phyloP scores from a whole-genome alignment of 2,329 filamentous ascomycete genomes.

The Aurifilum marmelostoma region DNA sequence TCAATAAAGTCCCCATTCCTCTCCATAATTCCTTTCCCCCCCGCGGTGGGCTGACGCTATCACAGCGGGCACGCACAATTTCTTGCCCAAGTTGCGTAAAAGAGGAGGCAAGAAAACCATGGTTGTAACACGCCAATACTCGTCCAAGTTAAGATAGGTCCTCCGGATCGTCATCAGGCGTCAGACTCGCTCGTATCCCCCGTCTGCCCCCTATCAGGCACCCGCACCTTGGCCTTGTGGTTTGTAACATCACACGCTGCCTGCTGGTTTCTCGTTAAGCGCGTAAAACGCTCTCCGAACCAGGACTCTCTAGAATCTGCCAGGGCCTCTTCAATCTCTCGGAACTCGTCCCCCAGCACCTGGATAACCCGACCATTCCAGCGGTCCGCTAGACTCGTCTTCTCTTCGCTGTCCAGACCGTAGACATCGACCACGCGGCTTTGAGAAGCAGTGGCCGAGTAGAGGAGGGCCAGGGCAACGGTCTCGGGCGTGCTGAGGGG shows the following conservation, averaged over 20 bases:
- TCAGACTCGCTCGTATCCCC: slow-evolving; percentile 12
- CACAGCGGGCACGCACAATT: neutral
- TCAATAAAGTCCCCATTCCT: neutral
- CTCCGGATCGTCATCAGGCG: neutral
- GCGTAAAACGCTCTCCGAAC: slow-evolving; percentile 11
- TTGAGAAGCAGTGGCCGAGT: slow-evolving; percentile 1
- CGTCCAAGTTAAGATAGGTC: too few relatives aligned
- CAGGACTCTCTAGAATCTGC: neutral
- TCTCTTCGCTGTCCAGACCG: neutral
- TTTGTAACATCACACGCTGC: slow-evolving; percentile 11
- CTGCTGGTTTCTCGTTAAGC: slow-evolving; percentile 5
- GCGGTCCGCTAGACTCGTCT: neutral
- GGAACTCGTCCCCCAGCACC: slow-evolving; percentile 13
- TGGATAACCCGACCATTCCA: slow-evolving; percentile 19
- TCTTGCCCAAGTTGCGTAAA: neutral
- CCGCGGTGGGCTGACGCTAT: neutral
- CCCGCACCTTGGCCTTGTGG: slow-evolving; percentile 6
- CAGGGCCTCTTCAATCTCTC: slow-evolving; percentile 10
- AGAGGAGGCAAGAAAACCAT: neutral
- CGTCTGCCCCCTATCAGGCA: neutral
- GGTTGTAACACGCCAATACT: too few relatives aligned
- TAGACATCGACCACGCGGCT: slow-evolving; percentile 7
- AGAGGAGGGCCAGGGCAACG: slow-evolving; percentile 4
- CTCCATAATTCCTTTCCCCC: neutral
- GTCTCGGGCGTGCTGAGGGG: slow-evolving; percentile 8